Evolutionary conservation across 495 filamentous ascomycete species (phyloP), one percentile per base, ranked within the genome.

Genomic region (Hamigera avellanea): DNA sequence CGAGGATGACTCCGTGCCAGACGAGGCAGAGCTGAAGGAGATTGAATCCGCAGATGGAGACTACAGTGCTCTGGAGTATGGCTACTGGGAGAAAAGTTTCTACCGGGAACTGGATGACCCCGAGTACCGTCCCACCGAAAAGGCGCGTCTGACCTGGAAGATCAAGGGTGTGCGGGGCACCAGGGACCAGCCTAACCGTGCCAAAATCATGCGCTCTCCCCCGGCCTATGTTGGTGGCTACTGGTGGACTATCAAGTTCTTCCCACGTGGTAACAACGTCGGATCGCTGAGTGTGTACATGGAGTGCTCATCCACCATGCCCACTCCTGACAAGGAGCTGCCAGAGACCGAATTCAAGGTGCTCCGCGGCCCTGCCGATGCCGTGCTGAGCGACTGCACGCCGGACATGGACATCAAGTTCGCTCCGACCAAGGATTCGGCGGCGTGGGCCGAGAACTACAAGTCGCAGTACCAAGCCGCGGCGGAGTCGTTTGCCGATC

Each of bases 201-300:
- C 65, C 21, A 61, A 64, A 36, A 57, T 81, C 37, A 76, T 80
- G 66, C 69, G 69, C 14, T 80, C 76, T 13, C 73, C 69, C 1
- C 50, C 66, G 7, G 67, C 76, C 3, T 64, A 57, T 35, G 59
- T 81, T 39, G 78, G 73, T 1, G 76, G 71, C 25, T 75, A 73
- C 42, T 78, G 78, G 54, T 81, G 76, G 76, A 74, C 69, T 14
- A 75, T 82, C 56, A 80, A 80, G 47, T 79, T 79, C 55, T 82
- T 75, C 42, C 78, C 78, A 12, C 65, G 68, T 29, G 78, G 78
- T 14, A 80, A 81, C 50, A 69, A 74, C 45, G 72, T 72, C 2
- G 63, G 71, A 36, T 67, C 69, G n/a, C 41, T 80, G 34, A 80
- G 75, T 41, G 52, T 78, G 19, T 81, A 81, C 40, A 55, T 82